These are phyloP conservation scores for Kodamaea fungicola DNA, from an alignment of 1,139 yeast species.

Conservation along the genomic window DNA sequence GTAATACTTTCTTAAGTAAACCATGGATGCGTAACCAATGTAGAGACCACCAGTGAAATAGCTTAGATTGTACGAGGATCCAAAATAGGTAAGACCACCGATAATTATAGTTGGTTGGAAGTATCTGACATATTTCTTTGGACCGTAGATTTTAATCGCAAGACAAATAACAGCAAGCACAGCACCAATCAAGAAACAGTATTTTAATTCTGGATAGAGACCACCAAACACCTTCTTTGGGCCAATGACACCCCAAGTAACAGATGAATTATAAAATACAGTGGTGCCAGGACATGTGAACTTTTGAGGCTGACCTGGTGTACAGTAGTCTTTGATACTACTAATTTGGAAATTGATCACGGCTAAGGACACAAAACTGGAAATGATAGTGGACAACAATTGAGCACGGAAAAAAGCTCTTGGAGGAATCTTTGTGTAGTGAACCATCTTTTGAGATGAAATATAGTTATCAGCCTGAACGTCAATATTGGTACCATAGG, in stretches of 20 bases:
- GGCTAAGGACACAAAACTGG: conserved; percentile 49
- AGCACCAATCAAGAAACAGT: conserved; percentile 51
- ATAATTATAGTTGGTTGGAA: conserved; percentile 19
- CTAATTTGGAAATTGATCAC: conserved; percentile 52
- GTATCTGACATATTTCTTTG: conserved; percentile 10
- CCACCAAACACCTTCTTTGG: conserved; percentile 48
- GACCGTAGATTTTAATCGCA: conserved; percentile 21
- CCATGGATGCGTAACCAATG: conserved; percentile 15
- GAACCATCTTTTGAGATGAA: conserved; percentile 56
- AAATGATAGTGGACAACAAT: conserved; percentile 40
- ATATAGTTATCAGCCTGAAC: conserved; percentile 60
- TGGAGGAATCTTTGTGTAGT: conserved; percentile 60
- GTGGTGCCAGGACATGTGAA: conserved; percentile 49
- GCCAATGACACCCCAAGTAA: conserved; percentile 67
- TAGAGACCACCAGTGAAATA: conserved; percentile 16
- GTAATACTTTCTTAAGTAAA: conserved; percentile 13
- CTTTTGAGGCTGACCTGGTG: conserved; percentile 32
- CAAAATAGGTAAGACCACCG: conserved; percentile 14
- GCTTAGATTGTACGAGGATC: conserved; percentile 14
- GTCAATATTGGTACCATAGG: conserved; percentile 42
- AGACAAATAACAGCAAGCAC: conserved; percentile 27
- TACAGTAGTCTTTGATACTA: conserved; percentile 47
- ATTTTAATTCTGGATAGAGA: conserved; percentile 46
- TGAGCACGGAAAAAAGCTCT: conserved; percentile 60
- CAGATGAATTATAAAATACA: conserved; percentile 52